phyloP scores from a whole-genome alignment of 768 basidiomycete genomes.

The Rhodocollybia butyracea region DNA sequence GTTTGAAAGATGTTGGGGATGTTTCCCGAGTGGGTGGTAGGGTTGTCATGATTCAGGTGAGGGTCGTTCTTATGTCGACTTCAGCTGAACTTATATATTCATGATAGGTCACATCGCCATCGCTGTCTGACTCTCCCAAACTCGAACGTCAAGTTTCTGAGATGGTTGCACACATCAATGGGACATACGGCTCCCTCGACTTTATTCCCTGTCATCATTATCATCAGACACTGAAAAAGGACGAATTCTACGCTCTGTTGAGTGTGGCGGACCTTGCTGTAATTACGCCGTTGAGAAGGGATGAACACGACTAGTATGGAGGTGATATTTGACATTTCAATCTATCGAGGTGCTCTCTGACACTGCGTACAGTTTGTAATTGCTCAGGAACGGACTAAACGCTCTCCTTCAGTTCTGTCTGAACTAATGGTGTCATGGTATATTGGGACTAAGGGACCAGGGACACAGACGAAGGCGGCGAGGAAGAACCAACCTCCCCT shows the following conservation, averaged over 20 bases:
- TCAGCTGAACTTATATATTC: not conserved
- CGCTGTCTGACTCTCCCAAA: constrained; percentile 88
- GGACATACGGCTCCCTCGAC: constrained; percentile 89
- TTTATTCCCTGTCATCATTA: constrained; percentile 98
- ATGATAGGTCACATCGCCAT: constrained; percentile 64
- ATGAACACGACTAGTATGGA: constrained; percentile 99
- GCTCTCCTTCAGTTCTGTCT: constrained; percentile 84
- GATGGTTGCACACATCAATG: constrained; percentile 92
- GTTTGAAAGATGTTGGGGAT: constrained; percentile 86
- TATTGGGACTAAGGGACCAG: not conserved
- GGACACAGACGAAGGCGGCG: not conserved
- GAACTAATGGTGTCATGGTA: constrained; percentile 95
- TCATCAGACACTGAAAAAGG: constrained; percentile 95
- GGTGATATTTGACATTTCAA: too few relatives aligned
- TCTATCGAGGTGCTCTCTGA: too few relatives aligned
- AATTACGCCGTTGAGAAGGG: constrained; percentile 93
- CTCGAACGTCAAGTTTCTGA: constrained; percentile 93
- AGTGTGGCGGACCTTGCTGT: constrained; percentile 92
- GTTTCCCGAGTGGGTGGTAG: constrained; percentile 95
- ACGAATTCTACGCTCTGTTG: constrained; percentile 95
- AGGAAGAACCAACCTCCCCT: not conserved
- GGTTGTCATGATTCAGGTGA: constrained; percentile 82
- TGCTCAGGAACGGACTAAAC: constrained; percentile 82
- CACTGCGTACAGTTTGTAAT: too few relatives aligned
- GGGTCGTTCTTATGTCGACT: too few relatives aligned